Percentiles rank a stretch among this genome's conserved stretches.
Evolutionary conservation across 106 monocot genomes (phyloP).

Genomic region (Phalaenopsis aphrodite): DNA sequence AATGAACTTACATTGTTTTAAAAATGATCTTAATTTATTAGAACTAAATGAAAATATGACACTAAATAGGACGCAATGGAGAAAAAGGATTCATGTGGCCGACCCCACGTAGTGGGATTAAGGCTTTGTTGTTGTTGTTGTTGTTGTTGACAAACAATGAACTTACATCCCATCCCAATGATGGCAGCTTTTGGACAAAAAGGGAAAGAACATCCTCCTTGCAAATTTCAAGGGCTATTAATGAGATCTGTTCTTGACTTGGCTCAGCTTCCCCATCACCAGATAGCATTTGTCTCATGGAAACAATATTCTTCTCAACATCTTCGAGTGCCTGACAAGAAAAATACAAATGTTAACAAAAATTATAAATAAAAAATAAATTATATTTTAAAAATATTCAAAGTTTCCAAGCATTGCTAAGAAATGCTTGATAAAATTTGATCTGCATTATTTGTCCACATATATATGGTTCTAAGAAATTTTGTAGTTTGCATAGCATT

Average conservation of each 20-base stretch:
- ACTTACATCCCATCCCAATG: slow-evolving; percentile 90
- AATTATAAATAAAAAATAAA: not conserved
- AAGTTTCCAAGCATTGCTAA: not conserved
- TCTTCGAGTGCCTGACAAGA: slow-evolving; percentile 80
- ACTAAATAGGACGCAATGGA: too few relatives aligned
- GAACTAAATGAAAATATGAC: too few relatives aligned
- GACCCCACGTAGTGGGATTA: too few relatives aligned
- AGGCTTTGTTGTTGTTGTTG: too few relatives aligned
- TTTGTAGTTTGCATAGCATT: not conserved
- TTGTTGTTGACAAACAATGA: slow-evolving; percentile 1
- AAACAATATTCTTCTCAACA: slow-evolving; percentile 67
- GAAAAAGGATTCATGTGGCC: too few relatives aligned
- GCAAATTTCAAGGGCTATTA: slow-evolving; percentile 84
- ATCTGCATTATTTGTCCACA: not conserved
- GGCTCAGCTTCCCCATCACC: slow-evolving; percentile 85
- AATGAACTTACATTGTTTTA: slow-evolving; percentile 69
- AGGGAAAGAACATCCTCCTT: slow-evolving; percentile 91
- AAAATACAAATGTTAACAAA: not conserved
- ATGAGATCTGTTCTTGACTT: slow-evolving; percentile 61
- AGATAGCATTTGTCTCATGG: slow-evolving; percentile 70
- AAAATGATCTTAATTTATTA: too few relatives aligned
- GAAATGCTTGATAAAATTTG: not conserved
- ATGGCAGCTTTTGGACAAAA: slow-evolving; percentile 79
- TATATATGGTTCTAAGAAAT: not conserved
- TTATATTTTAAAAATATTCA: not conserved